Evolutionary conservation across 768 basidiomycete genomes (phyloP).

Genomic region (Panus rudis): DNA sequence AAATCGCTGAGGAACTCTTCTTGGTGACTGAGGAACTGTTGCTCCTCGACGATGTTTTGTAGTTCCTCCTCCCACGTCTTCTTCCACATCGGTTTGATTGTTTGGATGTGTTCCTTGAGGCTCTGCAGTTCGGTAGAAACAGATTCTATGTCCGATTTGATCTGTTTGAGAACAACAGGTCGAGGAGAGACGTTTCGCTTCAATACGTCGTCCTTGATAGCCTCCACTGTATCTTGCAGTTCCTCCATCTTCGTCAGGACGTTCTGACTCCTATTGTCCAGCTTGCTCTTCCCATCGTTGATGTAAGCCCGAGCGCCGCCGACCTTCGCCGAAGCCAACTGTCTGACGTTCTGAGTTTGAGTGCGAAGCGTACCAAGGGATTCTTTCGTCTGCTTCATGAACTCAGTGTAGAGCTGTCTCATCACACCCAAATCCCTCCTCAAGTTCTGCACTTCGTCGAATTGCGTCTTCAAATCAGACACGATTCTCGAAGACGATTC

Average conservation of each 20-base stretch:
- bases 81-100: slow-evolving; percentile 95
- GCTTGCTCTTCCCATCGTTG: slow-evolving; percentile 83
- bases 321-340: slow-evolving; percentile 74
- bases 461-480: slow-evolving; percentile 81
- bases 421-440: slow-evolving; percentile 90
- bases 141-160: slow-evolving; percentile 65
- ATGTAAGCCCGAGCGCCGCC: slow-evolving; percentile 85
- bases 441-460: slow-evolving; percentile 91
- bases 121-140: slow-evolving; percentile 65
- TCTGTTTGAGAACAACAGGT: slow-evolving; percentile 55
- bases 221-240: slow-evolving; percentile 85
- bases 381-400: slow-evolving; percentile 87
- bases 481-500: slow-evolving; percentile 72
- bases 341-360: slow-evolving; percentile 84
- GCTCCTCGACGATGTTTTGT: slow-evolving; percentile 95
- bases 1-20: slow-evolving; percentile 87
- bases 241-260: slow-evolving; percentile 90
- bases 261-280: slow-evolving; percentile 86
- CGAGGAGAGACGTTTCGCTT: slow-evolving; percentile 85
- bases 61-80: slow-evolving; percentile 98
- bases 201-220: slow-evolving; percentile 84
- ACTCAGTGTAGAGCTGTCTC: slow-evolving; percentile 92
- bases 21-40: slow-evolving; percentile 89
- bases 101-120: slow-evolving; percentile 78
- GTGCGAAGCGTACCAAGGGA: slow-evolving; percentile 69